A percentile compares a stretch with the other conserved stretches of the same genome.
Evolutionary conservation across 2,329 filamentous ascomycete genomes (phyloP).

Genomic region (Neurospora crassa): DNA sequence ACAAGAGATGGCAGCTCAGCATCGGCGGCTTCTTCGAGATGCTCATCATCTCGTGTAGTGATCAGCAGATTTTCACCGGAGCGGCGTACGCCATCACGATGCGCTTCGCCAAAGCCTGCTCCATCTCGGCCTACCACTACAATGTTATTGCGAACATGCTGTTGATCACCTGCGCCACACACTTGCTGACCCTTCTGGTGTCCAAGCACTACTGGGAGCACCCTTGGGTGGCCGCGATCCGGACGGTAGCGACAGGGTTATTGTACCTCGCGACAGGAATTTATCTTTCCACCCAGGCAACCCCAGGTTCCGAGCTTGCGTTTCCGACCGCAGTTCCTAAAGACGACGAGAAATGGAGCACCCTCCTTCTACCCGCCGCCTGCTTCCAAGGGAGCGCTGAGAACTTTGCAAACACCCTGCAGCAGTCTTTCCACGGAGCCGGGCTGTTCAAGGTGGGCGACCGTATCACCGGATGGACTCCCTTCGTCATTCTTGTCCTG

Average conservation of each 20-base stretch:
- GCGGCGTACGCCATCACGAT: conserved; percentile 27
- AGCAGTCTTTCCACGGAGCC: background rate
- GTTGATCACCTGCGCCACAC: conserved; percentile 27
- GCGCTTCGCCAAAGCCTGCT: conserved; percentile 24
- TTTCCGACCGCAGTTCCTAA: conserved; percentile 23
- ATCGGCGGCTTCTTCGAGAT: conserved; percentile 24
- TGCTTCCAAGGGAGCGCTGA: conserved; percentile 21
- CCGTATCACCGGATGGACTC: conserved; percentile 14
- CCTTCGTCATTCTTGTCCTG: conserved; percentile 14
- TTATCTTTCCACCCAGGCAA: conserved; percentile 22
- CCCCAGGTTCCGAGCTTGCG: conserved; percentile 10
- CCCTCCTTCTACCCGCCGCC: conserved; percentile 22
- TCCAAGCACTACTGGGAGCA: conserved; percentile 26
- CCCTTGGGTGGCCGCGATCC: conserved; percentile 20
- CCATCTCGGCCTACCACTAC: conserved; percentile 28
- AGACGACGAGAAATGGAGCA: conserved; percentile 9
- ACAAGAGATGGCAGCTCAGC: conserved; percentile 8
- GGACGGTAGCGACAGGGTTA: conserved; percentile 20
- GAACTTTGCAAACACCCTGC: conserved; percentile 8
- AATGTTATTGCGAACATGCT: conserved; percentile 27
- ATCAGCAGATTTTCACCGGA: conserved; percentile 29
- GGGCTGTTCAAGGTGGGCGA: conserved; percentile 10
- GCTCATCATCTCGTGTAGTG: conserved; percentile 24
- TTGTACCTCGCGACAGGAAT: conserved; percentile 24
- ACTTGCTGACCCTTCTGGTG: conserved; percentile 25